phyloP scores from a whole-genome alignment of 2,329 filamentous ascomycete species.

The Bipolaris zeicola region DNA sequence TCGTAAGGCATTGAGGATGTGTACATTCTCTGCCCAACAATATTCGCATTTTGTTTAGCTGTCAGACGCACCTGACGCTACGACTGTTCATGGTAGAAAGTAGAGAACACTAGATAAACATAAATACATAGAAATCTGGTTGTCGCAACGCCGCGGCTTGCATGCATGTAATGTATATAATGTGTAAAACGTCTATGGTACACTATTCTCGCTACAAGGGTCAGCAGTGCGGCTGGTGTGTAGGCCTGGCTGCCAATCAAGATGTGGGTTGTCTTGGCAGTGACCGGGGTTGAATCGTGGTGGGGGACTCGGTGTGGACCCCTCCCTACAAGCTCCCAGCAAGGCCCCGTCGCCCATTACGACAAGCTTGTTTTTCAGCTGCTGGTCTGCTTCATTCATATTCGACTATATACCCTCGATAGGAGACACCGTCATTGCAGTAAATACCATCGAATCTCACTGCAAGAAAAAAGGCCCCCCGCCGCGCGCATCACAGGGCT shows the following conservation, averaged over 20 bases:
- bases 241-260: neutral
- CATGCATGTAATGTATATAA: too few species aligned
- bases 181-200: neutral
- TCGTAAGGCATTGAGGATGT: constrained; percentile 45
- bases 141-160: neutral
- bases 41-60: neutral
- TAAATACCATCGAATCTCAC: neutral
- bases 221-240: neutral
- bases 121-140: constrained; percentile 1
- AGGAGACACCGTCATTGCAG: neutral
- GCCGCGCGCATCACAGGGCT: constrained; percentile 8
- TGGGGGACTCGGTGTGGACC: constrained; percentile 14
- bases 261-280: constrained; percentile 2
- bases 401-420: neutral
- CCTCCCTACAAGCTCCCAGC: constrained; percentile 9
- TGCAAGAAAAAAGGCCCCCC: constrained; percentile 1
- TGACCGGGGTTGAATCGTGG: constrained; percentile 6
- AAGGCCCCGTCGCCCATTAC: neutral
- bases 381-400: neutral
- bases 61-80: neutral
- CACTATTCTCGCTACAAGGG: neutral
- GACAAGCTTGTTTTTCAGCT: neutral
- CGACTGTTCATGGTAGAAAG: neutral
- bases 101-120: neutral
- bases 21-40: neutral